Percentiles rank a stretch among this genome's conserved stretches.
Evolutionary conservation across 1,139 yeast genomes (phyloP).

Genomic region (Nematodospora anomalae): DNA sequence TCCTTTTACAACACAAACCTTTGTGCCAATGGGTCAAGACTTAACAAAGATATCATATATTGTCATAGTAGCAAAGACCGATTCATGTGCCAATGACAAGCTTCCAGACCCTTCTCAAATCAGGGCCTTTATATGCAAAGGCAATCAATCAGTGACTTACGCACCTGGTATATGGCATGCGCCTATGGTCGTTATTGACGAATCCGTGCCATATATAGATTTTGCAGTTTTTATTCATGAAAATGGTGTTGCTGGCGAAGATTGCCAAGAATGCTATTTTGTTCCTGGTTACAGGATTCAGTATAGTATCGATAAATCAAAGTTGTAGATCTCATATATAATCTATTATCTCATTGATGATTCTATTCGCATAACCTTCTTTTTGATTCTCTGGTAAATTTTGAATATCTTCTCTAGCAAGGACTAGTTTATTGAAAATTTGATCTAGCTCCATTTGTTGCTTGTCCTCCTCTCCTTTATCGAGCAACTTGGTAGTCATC

Average conservation of each 20-base stretch:
- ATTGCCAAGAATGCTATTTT: constrained; percentile 76
- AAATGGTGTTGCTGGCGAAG: constrained; percentile 75
- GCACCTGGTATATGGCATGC: constrained; percentile 79
- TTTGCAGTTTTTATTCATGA: constrained; percentile 87
- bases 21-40: constrained; percentile 79
- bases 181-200: constrained; percentile 81
- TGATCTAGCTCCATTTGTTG: constrained; percentile 25
- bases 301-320: constrained; percentile 19
- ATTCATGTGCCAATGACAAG: constrained; percentile 31
- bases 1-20: constrained; percentile 88
- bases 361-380: constrained; percentile 31
- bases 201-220: constrained; percentile 54
- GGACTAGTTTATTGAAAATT: constrained; percentile 27
- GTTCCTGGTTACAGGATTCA: constrained; percentile 56
- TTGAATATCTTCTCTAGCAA: constrained; percentile 31
- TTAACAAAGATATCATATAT: constrained; percentile 54
- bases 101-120: constrained; percentile 63
- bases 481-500: constrained; percentile 32
- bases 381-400: constrained; percentile 26
- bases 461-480: constrained; percentile 9
- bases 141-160: constrained; percentile 87
- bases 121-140: constrained; percentile 71
- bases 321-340: constrained; percentile 28
- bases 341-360: constrained; percentile 40
- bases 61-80: constrained; percentile 76